Base-by-base conservation (phyloP, 495 filamentous ascomycete genomes). In the Eremomyces bilateralis region DNA sequence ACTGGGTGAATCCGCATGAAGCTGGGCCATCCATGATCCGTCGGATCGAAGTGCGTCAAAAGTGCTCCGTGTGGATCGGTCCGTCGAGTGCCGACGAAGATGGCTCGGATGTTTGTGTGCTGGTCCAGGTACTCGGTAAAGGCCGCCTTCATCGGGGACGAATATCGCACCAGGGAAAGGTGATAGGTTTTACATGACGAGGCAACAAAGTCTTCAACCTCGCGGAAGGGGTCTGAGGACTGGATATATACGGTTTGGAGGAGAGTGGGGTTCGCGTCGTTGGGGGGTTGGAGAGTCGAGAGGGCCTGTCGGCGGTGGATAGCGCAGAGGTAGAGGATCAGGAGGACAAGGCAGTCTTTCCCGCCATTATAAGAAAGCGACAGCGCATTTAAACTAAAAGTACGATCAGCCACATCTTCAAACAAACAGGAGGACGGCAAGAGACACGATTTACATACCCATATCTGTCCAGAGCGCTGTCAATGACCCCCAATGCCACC, bases 331-430 rank as follows among this genome's bases (percentile, higher is more conserved):
- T 85, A 80, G 38, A 94, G 62, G 44, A 95, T 60, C n/a, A 95
- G 64, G 6, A 94, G 71, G 37, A 93, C 80, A 17, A 94, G 72
- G 48, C 88, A 97, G 67, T 97, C 88, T 53, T 97, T 97, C 29
- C 88, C 88, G 57, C 88, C 88, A 44, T 97, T 97, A 52, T 93
- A 97, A 31, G 90, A 90, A 38, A 97, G 62, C 6, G 85, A 82
- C 31, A 95, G 62, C 43, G 90, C 65, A 31, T 73, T 60, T 36
- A 76, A 67, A 24, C 25, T 19, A 3, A 29, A 15, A 16, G 13
- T 12, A 11, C 15, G 15, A 12, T 18, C 6, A 22, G 28, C 8
- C 25, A 8, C 12, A 6, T 3, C 33, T 36, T 22, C 35, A 21
- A 17, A 10, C 34, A 31, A 30, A 15, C 35, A 20, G 22, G n/a